Base-by-base conservation (phyloP, 805 yeast species). In the Lipomyces chichibuensis region DNA sequence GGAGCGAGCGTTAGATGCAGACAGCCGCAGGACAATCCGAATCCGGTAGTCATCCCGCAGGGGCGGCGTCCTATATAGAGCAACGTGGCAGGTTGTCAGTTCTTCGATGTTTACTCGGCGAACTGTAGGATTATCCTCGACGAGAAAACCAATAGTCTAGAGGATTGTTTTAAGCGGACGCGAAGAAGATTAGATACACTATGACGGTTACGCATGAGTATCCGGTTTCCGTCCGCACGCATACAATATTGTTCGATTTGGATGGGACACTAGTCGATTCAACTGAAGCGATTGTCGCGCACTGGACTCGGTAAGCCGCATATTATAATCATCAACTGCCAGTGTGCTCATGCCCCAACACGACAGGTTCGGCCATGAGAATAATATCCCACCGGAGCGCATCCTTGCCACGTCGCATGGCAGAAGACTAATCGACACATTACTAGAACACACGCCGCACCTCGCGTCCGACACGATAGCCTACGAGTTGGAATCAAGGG, bases 191-290 rank as follows among this genome's bases (percentile, higher is more conserved):
- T 25, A 25, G 3, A 25, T 25, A 25, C 27, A 25, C 27, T 25
- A 39, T 39, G 49, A 39, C 49, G 20, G 49, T 39, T 14, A 39
- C 49, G 49, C 20, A 39, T 14, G 49, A 39, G 20, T 39, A 39
- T 39, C 49, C 49, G 6, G 13, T 39, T 17, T 14, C 49, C 7
- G n/a, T 39, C 20, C 49, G 20, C 20, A 17, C 49, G 8, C 49
- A 59, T 49, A 54, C 61, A 14, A 23, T 84, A 71, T 84, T 90
- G 70, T 91, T 91, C 79, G 97, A 91, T 80, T 87, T 92, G 62
- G 97, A 91, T 77, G 97, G 97, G 63, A 91, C 97, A 35, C 81
- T 91, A 75, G 91, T 91, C 76, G 87, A 89, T 77, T 89, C 96
- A 53, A 91, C 93, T 67, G 87, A 86, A 64, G 91, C 95, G 66